These are phyloP conservation scores for Penicillium sp. DNA, from an alignment of 2,329 filamentous ascomycete species.

Conservation along the genomic window DNA sequence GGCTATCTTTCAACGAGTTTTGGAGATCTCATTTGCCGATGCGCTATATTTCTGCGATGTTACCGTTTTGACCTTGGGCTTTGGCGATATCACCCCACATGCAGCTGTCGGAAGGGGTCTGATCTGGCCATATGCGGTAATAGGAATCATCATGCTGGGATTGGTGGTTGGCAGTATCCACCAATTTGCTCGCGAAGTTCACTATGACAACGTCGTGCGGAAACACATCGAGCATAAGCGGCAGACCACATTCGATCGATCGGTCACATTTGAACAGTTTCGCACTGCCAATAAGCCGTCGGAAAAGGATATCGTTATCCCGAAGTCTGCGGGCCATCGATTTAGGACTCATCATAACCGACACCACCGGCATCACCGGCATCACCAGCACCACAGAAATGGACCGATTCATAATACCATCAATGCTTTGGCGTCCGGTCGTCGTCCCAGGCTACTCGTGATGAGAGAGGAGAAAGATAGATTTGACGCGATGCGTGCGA, in stretches of 20 bases:
- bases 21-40: conserved; percentile 78
- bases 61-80: conserved; percentile 66
- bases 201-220: conserved; percentile 66
- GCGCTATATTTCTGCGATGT: conserved; percentile 80
- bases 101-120: conserved; percentile 69
- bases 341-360: conserved; percentile 8
- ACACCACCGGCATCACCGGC: background rate
- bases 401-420: conserved; percentile 34
- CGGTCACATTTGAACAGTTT: conserved; percentile 50
- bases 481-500: conserved; percentile 80
- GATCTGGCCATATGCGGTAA: conserved; percentile 80
- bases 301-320: conserved; percentile 3
- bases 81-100: conserved; percentile 65
- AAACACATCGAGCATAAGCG: conserved; percentile 64
- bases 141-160: conserved; percentile 84
- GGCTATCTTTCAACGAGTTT: conserved; percentile 73
- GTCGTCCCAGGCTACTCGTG: conserved; percentile 57
- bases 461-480: conserved; percentile 71
- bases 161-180: conserved; percentile 82
- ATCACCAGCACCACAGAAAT: conserved; percentile 11
- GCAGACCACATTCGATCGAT: conserved; percentile 59
- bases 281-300: conserved; percentile 35
- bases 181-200: conserved; percentile 66
- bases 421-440: conserved; percentile 27
- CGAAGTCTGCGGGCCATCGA: conserved; percentile 15